Evolutionary conservation across 129 eudicot species (phyloP), one percentile per base, ranked within the genome.

Genomic region (Rutidosis leptorrhynchoides): DNA sequence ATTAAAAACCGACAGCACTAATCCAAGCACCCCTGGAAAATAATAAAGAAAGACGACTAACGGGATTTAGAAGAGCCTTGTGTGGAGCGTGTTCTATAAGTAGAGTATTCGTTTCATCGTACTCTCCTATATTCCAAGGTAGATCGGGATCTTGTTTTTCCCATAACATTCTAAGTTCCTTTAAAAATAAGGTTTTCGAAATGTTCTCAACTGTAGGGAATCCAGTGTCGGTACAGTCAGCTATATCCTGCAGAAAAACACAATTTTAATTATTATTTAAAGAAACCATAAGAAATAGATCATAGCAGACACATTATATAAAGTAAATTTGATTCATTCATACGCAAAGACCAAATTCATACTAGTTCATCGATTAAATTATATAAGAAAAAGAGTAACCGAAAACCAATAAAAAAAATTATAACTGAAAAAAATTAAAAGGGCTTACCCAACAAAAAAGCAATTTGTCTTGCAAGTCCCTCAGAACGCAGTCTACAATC

Each of bases 21-120:
- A 48, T 48, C 23, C 55, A 48, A 14, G 22, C 55, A 48, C 23
- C 23, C 5, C 19, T 3, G 3, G 15, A 35, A 16, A 15, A 52
- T 19, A 17, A 26, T 8, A 73, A 27, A 62, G 4, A 16, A 65
- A 20, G 55, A 42, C 11, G n/a, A 74, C 83, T 83, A 40, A 89
- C 96, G 6, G 96, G 96, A 76, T 89, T 89, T 56, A 79, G 62
- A 35, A 86, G 55, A 69, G 95, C 89, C 62, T 81, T 86, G 72
- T 73, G 62, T 5, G 95, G 86, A 49, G 84, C 70, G 81, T 67
- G 79, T 43, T 83, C 95, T 32, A 86, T 19, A 26, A 86, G 25
- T 65, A 86, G 83, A 19, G 95, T 86, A 62, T 86, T 83, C 65
- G 86, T 64, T 70, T 81, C 95, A 64, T 83, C 77, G 63, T 80